Conservation (phyloP, 2,329 filamentous ascomycete species). For the Ceratocystis smalleyi region DNA sequence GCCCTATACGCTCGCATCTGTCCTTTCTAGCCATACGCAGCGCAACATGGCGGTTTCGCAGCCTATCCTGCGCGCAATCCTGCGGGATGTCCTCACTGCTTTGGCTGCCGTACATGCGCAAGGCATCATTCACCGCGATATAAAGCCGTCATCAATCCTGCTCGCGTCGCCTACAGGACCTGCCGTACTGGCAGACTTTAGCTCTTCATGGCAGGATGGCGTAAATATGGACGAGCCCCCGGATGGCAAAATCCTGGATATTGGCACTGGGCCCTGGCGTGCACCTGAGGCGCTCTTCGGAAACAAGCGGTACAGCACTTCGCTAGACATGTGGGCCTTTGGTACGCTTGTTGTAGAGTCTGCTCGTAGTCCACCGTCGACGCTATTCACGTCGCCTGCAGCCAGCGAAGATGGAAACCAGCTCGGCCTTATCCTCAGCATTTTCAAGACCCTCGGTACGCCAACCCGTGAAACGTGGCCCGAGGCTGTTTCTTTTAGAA, state of each 20-base stretch:
- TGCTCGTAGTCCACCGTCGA: slow-evolving; percentile 36
- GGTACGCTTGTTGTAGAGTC: slow-evolving; percentile 74
- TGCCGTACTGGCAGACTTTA: slow-evolving; percentile 77
- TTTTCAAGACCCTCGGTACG: slow-evolving; percentile 83
- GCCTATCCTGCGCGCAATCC: slow-evolving; percentile 30
- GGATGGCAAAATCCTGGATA: slow-evolving; percentile 67
- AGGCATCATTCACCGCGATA: slow-evolving; percentile 78
- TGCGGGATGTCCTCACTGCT: slow-evolving; percentile 51
- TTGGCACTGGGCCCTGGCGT: slow-evolving; percentile 83
- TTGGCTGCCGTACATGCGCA: slow-evolving; percentile 55
- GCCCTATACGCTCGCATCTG: slow-evolving; percentile 52
- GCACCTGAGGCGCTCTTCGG: slow-evolving; percentile 85
- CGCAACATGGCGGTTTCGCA: slow-evolving; percentile 17
- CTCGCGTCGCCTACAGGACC: slow-evolving; percentile 52
- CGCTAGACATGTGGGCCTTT: slow-evolving; percentile 78
- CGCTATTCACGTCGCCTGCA: slow-evolving; percentile 66
- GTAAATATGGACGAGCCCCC: slow-evolving; percentile 47
- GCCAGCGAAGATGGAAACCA: slow-evolving; percentile 73
- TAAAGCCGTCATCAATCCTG: slow-evolving; percentile 85
- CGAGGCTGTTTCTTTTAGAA: slow-evolving; percentile 49
- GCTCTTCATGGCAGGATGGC: slow-evolving; percentile 54
- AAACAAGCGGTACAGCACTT: slow-evolving; percentile 51
- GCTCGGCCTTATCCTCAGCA: slow-evolving; percentile 74
- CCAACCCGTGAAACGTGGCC: slow-evolving; percentile 73
- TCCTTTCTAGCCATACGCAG: slow-evolving; percentile 35